These are phyloP conservation scores for Lactuca sativa DNA, from an alignment of 129 eudicot genomes.

Conservation along the genomic window DNA sequence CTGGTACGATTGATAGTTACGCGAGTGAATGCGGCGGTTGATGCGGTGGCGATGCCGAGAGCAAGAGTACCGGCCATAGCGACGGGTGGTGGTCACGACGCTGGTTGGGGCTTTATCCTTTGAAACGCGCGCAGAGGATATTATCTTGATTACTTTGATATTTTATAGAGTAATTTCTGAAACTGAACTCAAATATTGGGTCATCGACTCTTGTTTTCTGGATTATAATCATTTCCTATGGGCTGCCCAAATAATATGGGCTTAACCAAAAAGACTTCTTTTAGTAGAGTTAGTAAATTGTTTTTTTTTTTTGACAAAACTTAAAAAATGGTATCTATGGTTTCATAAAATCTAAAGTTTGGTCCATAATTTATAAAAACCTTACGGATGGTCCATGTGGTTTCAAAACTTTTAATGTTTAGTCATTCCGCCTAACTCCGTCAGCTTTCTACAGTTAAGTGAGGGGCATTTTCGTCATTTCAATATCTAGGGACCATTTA, in stretches of 20 bases:
- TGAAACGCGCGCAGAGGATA: slow-evolving; percentile 24
- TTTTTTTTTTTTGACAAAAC: too few species aligned
- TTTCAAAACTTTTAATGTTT: too few species aligned
- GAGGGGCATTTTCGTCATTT: too few species aligned
- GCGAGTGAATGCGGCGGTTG: slow-evolving; percentile 26
- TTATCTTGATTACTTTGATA: slow-evolving; percentile 11
- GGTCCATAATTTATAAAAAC: too few species aligned
- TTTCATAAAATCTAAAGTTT: too few species aligned
- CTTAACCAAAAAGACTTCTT: background rate
- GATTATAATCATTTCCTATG: background rate
- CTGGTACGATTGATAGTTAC: slow-evolving; percentile 16
- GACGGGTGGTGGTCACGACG: background rate
- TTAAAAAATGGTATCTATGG: too few species aligned
- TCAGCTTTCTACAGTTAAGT: too few species aligned
- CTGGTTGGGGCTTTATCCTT: slow-evolving; percentile 30
- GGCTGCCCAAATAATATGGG: slow-evolving; percentile 8
- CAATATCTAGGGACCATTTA: too few species aligned
- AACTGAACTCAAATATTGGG: slow-evolving; percentile 6
- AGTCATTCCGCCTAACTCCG: too few species aligned
- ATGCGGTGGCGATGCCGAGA: slow-evolving; percentile 24
- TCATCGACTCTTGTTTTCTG: background rate
- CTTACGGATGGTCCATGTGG: too few species aligned
- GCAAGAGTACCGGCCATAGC: slow-evolving; percentile 43
- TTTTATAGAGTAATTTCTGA: background rate
- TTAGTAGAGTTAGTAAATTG: too few species aligned